Percentiles rank a stretch among this genome's conserved stretches.
phyloP scores from a whole-genome alignment of 83 land plant species.

The Larix sibirica region DNA sequence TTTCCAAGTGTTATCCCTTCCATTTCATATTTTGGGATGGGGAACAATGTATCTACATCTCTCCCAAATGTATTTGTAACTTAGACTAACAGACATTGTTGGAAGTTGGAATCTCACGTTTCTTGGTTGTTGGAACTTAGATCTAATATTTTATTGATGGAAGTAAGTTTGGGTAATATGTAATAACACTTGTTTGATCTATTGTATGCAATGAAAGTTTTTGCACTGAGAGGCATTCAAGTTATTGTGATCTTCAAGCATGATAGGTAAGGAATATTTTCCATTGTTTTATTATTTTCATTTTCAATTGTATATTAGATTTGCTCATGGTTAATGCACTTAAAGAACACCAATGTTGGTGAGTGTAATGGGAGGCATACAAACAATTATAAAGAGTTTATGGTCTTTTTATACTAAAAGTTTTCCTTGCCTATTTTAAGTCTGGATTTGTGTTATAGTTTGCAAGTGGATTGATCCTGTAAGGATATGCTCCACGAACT shows the following conservation, averaged over 20 bases:
- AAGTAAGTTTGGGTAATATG: neutral
- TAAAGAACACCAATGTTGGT: neutral
- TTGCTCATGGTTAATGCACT: neutral
- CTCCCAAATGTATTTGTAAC: too few species aligned
- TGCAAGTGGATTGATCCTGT: neutral
- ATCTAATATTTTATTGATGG: neutral
- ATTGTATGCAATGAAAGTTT: neutral
- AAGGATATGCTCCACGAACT: neutral
- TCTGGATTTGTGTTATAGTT: neutral
- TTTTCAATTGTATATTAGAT: neutral
- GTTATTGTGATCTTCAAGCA: neutral
- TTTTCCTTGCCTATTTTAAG: too few species aligned
- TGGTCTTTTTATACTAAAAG: too few species aligned
- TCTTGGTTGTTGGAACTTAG: neutral
- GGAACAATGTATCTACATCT: too few species aligned
- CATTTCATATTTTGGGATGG: too few species aligned
- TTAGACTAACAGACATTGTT: neutral
- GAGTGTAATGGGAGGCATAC: too few species aligned
- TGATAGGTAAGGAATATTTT: neutral
- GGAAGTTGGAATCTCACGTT: neutral
- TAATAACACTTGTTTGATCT: neutral
- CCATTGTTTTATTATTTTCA: neutral
- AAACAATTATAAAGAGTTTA: too few species aligned
- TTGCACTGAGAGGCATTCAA: neutral
- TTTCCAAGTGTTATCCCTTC: too few species aligned